Conservation (phyloP, 106 monocot species). For the Dioscorea alata region DNA sequence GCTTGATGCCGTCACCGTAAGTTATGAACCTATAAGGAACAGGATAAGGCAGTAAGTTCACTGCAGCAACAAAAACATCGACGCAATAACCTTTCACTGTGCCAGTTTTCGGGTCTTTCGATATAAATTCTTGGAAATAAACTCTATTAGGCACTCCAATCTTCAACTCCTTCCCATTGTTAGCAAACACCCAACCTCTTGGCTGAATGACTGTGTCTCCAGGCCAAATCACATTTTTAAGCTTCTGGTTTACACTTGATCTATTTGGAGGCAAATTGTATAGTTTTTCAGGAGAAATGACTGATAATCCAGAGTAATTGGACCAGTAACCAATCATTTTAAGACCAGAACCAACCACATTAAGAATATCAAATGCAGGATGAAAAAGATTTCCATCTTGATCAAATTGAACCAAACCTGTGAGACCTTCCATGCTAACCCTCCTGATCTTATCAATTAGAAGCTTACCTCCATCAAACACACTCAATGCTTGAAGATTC, state of each 20-base stretch:
- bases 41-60: constrained; percentile 15
- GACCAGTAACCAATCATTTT: constrained; percentile 13
- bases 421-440: constrained; percentile 1
- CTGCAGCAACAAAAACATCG: constrained; percentile 12
- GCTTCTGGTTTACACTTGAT: constrained; percentile 7
- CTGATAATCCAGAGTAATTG: constrained; percentile 10
- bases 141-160: constrained; percentile 10
- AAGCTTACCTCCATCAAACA: constrained; percentile 16
- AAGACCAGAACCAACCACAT: constrained; percentile 7
- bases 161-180: constrained; percentile 11
- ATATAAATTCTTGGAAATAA: constrained; percentile 8
- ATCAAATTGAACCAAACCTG: constrained; percentile 9
- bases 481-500: constrained; percentile 12
- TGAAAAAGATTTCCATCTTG: constrained; percentile 6
- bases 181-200: constrained; percentile 15
- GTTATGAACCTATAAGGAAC: constrained; percentile 15
- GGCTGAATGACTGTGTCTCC: constrained; percentile 5
- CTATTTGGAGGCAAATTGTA: constrained; percentile 5
- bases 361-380: constrained; percentile 14
- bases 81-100: constrained; percentile 6
- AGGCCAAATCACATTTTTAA: constrained; percentile 13
- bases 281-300: constrained; percentile 14
- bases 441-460: constrained; percentile 7
- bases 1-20: constrained; percentile 4
- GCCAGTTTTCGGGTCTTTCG: constrained; percentile 1